phyloP scores from a whole-genome alignment of 805 yeast genomes.

The Teunomyces kruisii region DNA sequence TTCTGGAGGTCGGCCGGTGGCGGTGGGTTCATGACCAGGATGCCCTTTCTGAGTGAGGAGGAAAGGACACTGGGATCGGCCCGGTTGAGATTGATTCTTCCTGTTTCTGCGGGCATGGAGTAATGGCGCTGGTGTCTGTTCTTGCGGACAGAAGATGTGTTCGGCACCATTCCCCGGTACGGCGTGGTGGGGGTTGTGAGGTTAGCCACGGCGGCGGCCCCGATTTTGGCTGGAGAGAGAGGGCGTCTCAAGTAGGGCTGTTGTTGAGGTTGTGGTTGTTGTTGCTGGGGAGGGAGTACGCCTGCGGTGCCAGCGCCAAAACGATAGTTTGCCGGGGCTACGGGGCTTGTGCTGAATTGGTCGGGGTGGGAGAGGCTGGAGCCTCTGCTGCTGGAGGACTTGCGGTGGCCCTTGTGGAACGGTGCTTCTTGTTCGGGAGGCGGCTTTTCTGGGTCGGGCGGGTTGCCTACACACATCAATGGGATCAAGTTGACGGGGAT shows the following conservation, averaged over 20 bases:
- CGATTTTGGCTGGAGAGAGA: conserved; percentile 67
- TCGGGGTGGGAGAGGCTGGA: conserved; percentile 12
- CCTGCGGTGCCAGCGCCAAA: conserved; percentile 27
- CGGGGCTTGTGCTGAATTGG: conserved; percentile 26
- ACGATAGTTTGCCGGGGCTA: conserved; percentile 34
- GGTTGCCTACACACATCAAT: conserved; percentile 43
- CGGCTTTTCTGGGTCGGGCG: conserved; percentile 3
- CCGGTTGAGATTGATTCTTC: conserved; percentile 1
- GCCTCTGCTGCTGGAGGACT: conserved; percentile 5
- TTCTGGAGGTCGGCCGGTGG: conserved; percentile 5
- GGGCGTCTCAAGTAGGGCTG: conserved; percentile 34
- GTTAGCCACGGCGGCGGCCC: conserved; percentile 68
- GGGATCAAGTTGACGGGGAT: conserved; percentile 69
- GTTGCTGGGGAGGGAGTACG: conserved; percentile 10
- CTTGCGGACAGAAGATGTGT: conserved; percentile 10
- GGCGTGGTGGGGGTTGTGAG: conserved; percentile 38
- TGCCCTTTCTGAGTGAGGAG: neutral
- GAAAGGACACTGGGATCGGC: neutral
- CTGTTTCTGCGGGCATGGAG: conserved; percentile 39
- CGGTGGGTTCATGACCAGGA: neutral
- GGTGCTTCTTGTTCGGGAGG: conserved; percentile 2
- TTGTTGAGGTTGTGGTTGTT: too few species aligned
- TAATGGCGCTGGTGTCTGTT: conserved; percentile 39
- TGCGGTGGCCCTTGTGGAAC: conserved; percentile 8
- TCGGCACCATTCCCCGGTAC: conserved; percentile 19